These are phyloP conservation scores for Colletotrichum sp. DNA, from an alignment of 2,329 filamentous ascomycete genomes.

Conservation along the genomic window DNA sequence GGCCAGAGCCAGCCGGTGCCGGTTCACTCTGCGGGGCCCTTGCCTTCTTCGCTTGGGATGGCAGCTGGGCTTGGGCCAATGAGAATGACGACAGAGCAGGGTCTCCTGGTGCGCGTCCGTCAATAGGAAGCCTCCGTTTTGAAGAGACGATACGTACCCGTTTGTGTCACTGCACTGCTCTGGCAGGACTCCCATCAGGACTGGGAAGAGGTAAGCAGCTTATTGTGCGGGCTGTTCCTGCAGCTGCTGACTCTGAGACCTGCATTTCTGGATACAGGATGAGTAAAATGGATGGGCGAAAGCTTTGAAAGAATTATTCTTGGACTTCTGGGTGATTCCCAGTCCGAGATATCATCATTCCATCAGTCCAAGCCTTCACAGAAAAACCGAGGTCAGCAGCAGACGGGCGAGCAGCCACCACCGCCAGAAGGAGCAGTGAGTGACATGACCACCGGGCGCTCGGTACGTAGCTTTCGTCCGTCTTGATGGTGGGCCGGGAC, in stretches of 20 bases:
- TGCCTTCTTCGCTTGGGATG: neutral
- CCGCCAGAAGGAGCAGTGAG: neutral
- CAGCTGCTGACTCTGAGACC: neutral
- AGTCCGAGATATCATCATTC: neutral
- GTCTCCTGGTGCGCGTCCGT: neutral
- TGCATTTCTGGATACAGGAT: neutral
- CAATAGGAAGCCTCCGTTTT: neutral
- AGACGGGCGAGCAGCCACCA: neutral
- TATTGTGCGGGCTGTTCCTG: neutral
- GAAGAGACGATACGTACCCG: neutral
- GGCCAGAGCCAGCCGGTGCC: neutral
- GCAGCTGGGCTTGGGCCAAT: neutral
- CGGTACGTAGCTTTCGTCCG: neutral
- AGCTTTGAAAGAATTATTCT: neutral
- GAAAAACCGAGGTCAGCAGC: neutral
- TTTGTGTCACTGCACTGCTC: neutral
- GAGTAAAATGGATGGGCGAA: neutral
- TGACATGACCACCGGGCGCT: constrained; percentile 4
- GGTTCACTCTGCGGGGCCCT: neutral
- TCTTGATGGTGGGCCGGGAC: neutral
- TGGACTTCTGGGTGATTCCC: neutral
- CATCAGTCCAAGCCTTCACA: neutral
- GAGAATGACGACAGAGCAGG: neutral
- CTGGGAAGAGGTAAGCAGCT: neutral
- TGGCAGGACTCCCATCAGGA: neutral